Evolutionary conservation across 371 early-diverging fungal genomes (phyloP), one percentile per base, ranked within the genome.

Genomic region (Apophysomyces trapeziformis): DNA sequence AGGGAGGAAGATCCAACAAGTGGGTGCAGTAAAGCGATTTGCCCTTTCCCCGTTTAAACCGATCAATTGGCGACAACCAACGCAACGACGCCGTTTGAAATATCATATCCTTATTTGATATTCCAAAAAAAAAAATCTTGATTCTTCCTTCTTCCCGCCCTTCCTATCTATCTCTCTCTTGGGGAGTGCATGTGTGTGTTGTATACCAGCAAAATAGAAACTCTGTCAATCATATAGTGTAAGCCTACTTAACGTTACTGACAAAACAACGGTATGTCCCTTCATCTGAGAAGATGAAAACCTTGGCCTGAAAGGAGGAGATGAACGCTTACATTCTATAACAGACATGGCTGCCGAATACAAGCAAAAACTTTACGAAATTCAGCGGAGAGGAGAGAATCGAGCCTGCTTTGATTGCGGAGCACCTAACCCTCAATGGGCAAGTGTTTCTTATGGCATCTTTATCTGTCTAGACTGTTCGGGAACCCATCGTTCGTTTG

Each of bases 391-490:
- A 66, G 89, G 87, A 58, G 92, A 85, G 36, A 92, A 92, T 72
- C 81, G 89, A 75, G 85, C 75, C 26, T 94, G 94, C 73, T 89
- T 95, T 65, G 95, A 94, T 72, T 95, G 95, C 77, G 85, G 87
- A 47, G 88, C 90, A 9, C 92, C 92, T 54, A 90, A 91, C 65
- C 95, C 94, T 32, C 92, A 92, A 63, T 96, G 99, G 99, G 98
- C 99, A 11, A 92, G 93, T 69, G 94, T 96, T 14, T 92, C 94
- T 32, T 92, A 95, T 73, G 99, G 98, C 46, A 95, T 94, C 70
- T 98, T 99, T 72, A 93, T 99, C 67, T 99, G 99, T 79, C 81
- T 99, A 54, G 95, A 98, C 68, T 97, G 96, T 77, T 95, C 96
- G 36, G 98, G 96, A 36, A 86, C 89, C 44, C 96, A 97, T 84